Percentiles rank a stretch among this genome's conserved stretches.
These are phyloP conservation scores for Sugiyamaella sp. DNA, from an alignment of 1,139 yeast genomes.

Conservation along the genomic window DNA sequence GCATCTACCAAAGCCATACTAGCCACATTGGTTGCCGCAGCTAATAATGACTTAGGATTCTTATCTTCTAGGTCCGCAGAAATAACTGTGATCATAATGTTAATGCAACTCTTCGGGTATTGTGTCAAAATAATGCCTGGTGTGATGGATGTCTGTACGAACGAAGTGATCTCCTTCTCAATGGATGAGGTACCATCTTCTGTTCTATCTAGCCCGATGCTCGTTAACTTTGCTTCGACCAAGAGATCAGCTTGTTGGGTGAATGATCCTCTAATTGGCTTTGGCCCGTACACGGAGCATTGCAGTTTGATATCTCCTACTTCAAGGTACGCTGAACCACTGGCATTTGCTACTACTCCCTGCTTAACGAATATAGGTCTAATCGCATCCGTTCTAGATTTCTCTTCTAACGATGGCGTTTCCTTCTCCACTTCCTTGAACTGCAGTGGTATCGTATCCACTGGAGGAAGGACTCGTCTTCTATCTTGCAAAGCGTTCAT, in stretches of 20 bases:
- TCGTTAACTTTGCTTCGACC: constrained; percentile 63
- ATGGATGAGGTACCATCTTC: constrained; percentile 40
- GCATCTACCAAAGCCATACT: constrained; percentile 81
- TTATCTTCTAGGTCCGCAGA: constrained; percentile 44
- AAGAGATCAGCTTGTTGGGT: constrained; percentile 67
- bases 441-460: constrained; percentile 38
- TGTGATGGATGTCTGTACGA: constrained; percentile 59
- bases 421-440: neutral
- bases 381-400: constrained; percentile 8
- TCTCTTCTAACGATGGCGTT: constrained; percentile 1
- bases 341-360: constrained; percentile 69
- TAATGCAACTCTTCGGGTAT: constrained; percentile 90
- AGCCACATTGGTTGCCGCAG: constrained; percentile 57
- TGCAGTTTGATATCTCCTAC: constrained; percentile 62
- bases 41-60: constrained; percentile 42
- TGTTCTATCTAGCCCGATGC: constrained; percentile 41
- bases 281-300: constrained; percentile 83
- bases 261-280: constrained; percentile 80
- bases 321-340: constrained; percentile 84
- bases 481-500: constrained; percentile 41
- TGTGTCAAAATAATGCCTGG: constrained; percentile 67
- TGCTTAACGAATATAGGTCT: constrained; percentile 46
- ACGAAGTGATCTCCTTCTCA: constrained; percentile 57
- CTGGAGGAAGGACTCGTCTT: constrained; percentile 45
- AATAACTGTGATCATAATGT: constrained; percentile 70